Evolutionary conservation across 441 rosid species (phyloP).

Genomic region (Syzygium syzygioides): DNA sequence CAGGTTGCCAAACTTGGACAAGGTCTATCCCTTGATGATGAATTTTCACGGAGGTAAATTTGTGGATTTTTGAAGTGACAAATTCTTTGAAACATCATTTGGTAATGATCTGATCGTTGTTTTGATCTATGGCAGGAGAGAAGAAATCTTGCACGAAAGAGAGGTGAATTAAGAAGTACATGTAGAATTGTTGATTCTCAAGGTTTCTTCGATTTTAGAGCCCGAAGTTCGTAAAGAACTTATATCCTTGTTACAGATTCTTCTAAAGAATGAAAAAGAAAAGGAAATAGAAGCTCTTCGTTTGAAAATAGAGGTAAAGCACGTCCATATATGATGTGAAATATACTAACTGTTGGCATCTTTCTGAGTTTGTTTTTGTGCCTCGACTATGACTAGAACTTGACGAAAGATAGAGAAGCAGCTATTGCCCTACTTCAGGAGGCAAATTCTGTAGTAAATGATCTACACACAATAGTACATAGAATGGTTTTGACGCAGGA

Average conservation of each 20-base stretch:
- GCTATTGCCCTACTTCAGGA: slow-evolving; percentile 57
- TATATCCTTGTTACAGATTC: slow-evolving; percentile 32
- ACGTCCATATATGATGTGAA: background rate
- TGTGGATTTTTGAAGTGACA: slow-evolving; percentile 1
- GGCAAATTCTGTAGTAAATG: slow-evolving; percentile 78
- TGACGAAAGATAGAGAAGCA: slow-evolving; percentile 59
- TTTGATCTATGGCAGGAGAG: slow-evolving; percentile 49
- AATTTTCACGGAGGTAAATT: slow-evolving; percentile 63
- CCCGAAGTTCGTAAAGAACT: background rate
- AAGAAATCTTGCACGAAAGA: slow-evolving; percentile 90
- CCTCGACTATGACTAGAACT: slow-evolving; percentile 27
- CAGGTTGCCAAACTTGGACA: slow-evolving; percentile 94
- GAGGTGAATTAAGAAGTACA: slow-evolving; percentile 44
- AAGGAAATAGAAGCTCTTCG: slow-evolving; percentile 62
- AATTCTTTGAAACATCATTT: background rate
- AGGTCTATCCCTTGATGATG: slow-evolving; percentile 95
- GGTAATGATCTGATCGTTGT: background rate
- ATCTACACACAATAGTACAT: slow-evolving; percentile 71
- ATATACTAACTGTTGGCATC: slow-evolving; percentile 1
- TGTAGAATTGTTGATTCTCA: background rate
- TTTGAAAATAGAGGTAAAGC: slow-evolving; percentile 62
- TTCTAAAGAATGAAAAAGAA: slow-evolving; percentile 67
- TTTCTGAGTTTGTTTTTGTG: slow-evolving; percentile 10
- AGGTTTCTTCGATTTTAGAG: background rate
- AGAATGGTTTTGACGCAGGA: slow-evolving; percentile 91